A percentile compares a stretch with the other conserved stretches of the same genome.
These are phyloP conservation scores for Cladophialophora carrionii DNA, from an alignment of 2,329 filamentous ascomycete species.

Conservation along the genomic window DNA sequence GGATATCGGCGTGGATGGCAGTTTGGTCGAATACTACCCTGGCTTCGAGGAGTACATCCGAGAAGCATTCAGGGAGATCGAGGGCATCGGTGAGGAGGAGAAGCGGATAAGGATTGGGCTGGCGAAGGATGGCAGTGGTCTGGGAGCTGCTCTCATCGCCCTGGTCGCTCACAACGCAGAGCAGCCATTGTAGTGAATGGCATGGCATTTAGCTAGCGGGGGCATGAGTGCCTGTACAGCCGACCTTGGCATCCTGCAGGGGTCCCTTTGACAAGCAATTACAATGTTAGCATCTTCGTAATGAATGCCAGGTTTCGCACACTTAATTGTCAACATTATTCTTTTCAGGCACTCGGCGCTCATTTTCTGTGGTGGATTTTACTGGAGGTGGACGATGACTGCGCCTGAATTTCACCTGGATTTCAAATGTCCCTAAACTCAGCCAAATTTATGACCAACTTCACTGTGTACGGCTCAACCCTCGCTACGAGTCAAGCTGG, in stretches of 20 bases:
- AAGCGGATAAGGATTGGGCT: conserved; percentile 91
- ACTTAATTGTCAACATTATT: not conserved
- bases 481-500: not conserved
- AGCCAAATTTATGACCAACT: not conserved
- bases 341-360: not conserved
- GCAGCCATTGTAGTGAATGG: conserved; percentile 18
- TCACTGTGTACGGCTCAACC: not conserved
- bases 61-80: conserved; percentile 74
- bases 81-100: conserved; percentile 80
- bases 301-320: not conserved
- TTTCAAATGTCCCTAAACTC: not conserved
- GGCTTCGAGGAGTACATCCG: conserved; percentile 87
- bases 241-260: not conserved
- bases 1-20: conserved; percentile 93
- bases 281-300: not conserved
- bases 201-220: not conserved
- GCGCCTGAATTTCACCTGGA: not conserved
- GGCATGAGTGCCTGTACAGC: not conserved
- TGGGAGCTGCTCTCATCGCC: conserved; percentile 94
- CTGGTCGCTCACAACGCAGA: conserved; percentile 65
- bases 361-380: not conserved
- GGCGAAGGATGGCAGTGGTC: conserved; percentile 92
- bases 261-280: not conserved
- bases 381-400: not conserved
- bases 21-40: conserved; percentile 93